These are phyloP conservation scores for Lojkania enalia DNA, from an alignment of 2,329 filamentous ascomycete genomes.

Conservation along the genomic window DNA sequence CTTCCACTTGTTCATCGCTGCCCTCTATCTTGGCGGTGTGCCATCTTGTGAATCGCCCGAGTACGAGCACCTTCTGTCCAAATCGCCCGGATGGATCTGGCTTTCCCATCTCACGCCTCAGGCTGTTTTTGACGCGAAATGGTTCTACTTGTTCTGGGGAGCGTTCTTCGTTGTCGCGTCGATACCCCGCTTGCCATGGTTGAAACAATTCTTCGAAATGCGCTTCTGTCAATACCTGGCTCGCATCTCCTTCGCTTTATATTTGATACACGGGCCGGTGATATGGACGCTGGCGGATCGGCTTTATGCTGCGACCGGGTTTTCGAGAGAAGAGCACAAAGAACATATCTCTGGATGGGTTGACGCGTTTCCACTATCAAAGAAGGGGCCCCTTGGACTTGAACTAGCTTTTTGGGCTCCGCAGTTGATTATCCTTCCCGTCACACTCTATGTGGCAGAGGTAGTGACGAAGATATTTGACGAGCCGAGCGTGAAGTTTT, in stretches of 20 bases:
- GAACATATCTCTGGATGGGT: conserved; percentile 61
- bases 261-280: conserved; percentile 60
- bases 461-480: conserved; percentile 41
- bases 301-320: conserved; percentile 65
- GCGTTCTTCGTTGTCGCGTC: conserved; percentile 60
- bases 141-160: conserved; percentile 69
- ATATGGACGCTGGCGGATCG: conserved; percentile 54
- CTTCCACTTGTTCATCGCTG: conserved; percentile 50
- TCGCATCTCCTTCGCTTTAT: conserved; percentile 61
- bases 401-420: conserved; percentile 63
- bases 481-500: conserved; percentile 58
- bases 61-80: conserved; percentile 55
- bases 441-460: conserved; percentile 39
- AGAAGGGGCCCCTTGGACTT: conserved; percentile 61
- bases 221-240: conserved; percentile 59
- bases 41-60: conserved; percentile 53
- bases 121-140: conserved; percentile 67
- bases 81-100: conserved; percentile 63
- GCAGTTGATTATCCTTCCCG: conserved; percentile 55
- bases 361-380: conserved; percentile 59
- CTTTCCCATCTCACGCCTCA: conserved; percentile 66
- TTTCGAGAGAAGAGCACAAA: conserved; percentile 53
- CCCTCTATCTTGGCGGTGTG: conserved; percentile 63
- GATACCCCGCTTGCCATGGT: conserved; percentile 59
- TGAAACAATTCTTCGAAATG: conserved; percentile 53